Evolutionary conservation across 345 rosid species (phyloP).

Genomic region (Viola odorata): DNA sequence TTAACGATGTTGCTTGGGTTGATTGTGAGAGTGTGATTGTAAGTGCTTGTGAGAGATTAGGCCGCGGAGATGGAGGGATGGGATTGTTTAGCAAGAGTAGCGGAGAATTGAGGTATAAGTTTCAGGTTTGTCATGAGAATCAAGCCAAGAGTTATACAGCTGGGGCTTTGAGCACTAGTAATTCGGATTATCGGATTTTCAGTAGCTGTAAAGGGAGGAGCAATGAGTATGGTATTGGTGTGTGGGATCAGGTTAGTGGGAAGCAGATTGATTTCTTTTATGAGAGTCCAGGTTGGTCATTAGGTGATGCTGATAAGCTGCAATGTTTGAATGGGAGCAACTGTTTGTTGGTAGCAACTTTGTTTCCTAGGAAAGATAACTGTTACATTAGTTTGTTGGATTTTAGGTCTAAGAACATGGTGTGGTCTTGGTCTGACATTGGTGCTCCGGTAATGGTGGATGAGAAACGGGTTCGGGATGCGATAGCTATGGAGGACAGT

Average conservation of each 20-base stretch:
- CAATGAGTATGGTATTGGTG: conserved; percentile 92
- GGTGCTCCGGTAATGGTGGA: conserved; percentile 53
- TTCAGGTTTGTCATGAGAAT: conserved; percentile 65
- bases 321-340: conserved; percentile 72
- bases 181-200: conserved; percentile 54
- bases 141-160: conserved; percentile 77
- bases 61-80: conserved; percentile 93
- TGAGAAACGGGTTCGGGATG: conserved; percentile 89
- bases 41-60: conserved; percentile 72
- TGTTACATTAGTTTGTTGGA: conserved; percentile 91
- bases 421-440: conserved; percentile 92
- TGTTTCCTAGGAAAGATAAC: conserved; percentile 93
- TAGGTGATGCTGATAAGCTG: conserved; percentile 91
- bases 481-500: conserved; percentile 83
- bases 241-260: conserved; percentile 89
- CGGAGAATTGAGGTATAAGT: conserved; percentile 71
- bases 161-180: conserved; percentile 67
- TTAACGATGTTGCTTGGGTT: conserved; percentile 83
- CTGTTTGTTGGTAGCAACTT: conserved; percentile 80
- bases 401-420: conserved; percentile 78
- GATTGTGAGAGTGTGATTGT: conserved; percentile 54
- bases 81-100: conserved; percentile 68
- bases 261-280: conserved; percentile 86
- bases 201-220: conserved; percentile 88
- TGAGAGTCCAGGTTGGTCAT: conserved; percentile 77